Evolutionary conservation across 2,329 filamentous ascomycete species (phyloP), one percentile per base, ranked within the genome.

Genomic region (Xylaria multiplex): DNA sequence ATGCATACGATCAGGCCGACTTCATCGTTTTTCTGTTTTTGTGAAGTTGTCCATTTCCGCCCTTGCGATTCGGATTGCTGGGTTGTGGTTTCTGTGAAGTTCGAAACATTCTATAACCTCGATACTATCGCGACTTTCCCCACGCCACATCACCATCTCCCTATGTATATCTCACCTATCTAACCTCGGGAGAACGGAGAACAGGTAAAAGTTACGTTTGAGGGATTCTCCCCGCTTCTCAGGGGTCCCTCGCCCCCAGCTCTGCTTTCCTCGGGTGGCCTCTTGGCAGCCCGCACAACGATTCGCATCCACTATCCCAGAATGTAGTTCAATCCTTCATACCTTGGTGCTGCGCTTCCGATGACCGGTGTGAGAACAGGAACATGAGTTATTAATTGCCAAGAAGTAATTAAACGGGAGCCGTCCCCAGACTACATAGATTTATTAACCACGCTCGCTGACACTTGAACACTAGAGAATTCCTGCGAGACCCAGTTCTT

Each of bases 351-450:
- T 43, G 35, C 9, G 30, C 52, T 55, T 43, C 35, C 35, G 13
- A 50, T 52, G 58, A 56, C 63, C 52, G 52, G 63, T 62, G n/a
- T 40, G 24, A 57, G 42, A 52, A 43, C 50, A 58, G 52, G 30
- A 57, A 57, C 27, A 37, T 37, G 22, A 19, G 49, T 35, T 22
- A 30, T 48, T 14, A 59, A 48, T 53, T 22, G 37, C 55, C 55
- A 49, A 55, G 49, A 30, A 32, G 42, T 40, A n/a, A 40, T 45
- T 52, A 30, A 37, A 43, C 24, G 59, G 30, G 46, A 22, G 56
- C 13, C 58, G 35, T 54, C 13, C 53, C 53, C 11, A 52, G 27
- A 16, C 27, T n/a, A 50, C 24, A 32, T 59, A 9, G 6, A n/a
- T 22, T 40, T 35, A 37, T 24, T 35, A 35, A 35, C 37, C 37